Evolutionary conservation across 2,329 filamentous ascomycete species (phyloP).

Genomic region (Claviceps humidiphila): DNA sequence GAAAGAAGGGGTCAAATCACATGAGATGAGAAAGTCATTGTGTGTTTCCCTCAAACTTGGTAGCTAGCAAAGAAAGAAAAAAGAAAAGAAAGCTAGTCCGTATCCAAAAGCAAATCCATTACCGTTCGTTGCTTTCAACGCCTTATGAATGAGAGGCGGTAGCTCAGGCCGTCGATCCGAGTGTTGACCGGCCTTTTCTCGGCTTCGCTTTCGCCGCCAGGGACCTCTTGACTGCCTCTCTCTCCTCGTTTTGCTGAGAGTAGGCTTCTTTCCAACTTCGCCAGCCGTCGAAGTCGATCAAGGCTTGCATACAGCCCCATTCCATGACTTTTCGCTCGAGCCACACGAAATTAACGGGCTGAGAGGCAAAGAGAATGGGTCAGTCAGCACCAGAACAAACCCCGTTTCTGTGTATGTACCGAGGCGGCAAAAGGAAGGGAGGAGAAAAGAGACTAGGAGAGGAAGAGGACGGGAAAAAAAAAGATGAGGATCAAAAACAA

Average conservation of each 20-base stretch:
- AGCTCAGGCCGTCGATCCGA: slow-evolving; percentile 6
- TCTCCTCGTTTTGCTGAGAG: slow-evolving; percentile 31
- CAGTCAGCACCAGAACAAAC: neutral
- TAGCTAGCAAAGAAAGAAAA: too few relatives aligned
- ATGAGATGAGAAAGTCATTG: too few relatives aligned
- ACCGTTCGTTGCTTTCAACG: too few relatives aligned
- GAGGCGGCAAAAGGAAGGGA: neutral
- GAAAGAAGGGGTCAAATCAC: too few relatives aligned
- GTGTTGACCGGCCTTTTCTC: slow-evolving; percentile 32
- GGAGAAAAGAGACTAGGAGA: neutral
- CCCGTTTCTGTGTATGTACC: neutral
- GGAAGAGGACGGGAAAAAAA: neutral
- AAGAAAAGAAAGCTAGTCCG: too few relatives aligned
- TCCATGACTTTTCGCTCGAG: slow-evolving; percentile 95
- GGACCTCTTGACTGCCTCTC: slow-evolving; percentile 28
- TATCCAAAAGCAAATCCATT: too few relatives aligned
- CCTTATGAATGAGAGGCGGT: neutral
- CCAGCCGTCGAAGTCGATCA: slow-evolving; percentile 98
- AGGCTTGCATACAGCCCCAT: slow-evolving; percentile 98
- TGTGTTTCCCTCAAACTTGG: too few relatives aligned
- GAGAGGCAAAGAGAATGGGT: slow-evolving; percentile 1
- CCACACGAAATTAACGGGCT: slow-evolving; percentile 98
- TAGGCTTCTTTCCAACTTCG: slow-evolving; percentile 83
- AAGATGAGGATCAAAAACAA: neutral
- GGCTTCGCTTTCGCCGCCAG: slow-evolving; percentile 23